Percentiles rank a stretch among this genome's conserved stretches.
Conservation (phyloP, 2,329 filamentous ascomycete genomes). For the Lachnellula subtilissima region DNA sequence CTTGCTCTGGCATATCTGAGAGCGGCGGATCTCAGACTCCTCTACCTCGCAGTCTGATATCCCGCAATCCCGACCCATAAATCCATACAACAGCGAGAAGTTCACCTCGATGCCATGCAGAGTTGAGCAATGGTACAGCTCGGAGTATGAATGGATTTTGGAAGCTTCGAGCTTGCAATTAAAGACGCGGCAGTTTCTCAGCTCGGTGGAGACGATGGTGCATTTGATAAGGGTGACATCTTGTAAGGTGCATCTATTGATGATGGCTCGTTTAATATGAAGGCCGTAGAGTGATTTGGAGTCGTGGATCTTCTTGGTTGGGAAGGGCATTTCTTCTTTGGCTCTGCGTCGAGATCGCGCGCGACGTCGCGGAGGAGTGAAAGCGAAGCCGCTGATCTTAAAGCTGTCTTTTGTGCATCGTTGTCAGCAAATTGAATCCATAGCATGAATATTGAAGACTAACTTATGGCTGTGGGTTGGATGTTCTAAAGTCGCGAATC, state of each 20-base stretch:
- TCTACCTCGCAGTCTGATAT: not conserved
- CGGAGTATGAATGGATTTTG: not conserved
- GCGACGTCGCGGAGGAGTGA: too few relatives aligned
- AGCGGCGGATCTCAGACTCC: not conserved
- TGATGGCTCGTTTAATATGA: not conserved
- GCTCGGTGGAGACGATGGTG: not conserved
- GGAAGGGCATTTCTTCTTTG: too few relatives aligned
- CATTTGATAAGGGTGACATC: not conserved
- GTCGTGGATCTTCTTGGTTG: not conserved
- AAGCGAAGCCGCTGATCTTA: too few relatives aligned
- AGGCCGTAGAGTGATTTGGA: not conserved
- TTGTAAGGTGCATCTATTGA: not conserved
- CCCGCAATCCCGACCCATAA: not conserved
- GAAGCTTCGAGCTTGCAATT: not conserved
- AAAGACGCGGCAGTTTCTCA: not conserved
- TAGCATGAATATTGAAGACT: too few relatives aligned
- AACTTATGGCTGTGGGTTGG: too few relatives aligned
- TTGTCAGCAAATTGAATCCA: too few relatives aligned
- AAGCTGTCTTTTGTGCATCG: too few relatives aligned
- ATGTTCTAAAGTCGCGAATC: too few relatives aligned
- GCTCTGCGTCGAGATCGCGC: too few relatives aligned
- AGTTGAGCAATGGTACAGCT: not conserved
- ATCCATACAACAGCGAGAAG: not conserved
- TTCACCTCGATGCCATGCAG: not conserved
- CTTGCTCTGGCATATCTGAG: not conserved